Evolutionary conservation across 2,329 filamentous ascomycete species (phyloP).

Genomic region (Cytospora piceae): DNA sequence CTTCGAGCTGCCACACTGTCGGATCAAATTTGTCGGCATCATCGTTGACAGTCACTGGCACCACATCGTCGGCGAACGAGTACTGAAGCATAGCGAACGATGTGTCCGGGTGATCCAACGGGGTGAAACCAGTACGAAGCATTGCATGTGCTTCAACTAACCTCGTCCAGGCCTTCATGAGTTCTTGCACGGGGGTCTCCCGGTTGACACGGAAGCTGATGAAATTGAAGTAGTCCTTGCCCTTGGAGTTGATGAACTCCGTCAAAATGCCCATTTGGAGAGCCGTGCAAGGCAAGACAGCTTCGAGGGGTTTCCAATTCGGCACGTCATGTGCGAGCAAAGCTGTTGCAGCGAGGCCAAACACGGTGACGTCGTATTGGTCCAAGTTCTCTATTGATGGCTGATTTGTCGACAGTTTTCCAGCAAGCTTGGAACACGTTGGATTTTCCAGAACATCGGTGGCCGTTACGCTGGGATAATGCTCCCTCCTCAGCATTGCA

Average conservation of each 20-base stretch:
- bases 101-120: conserved; percentile 60
- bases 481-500: conserved; percentile 62
- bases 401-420: not conserved
- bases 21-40: conserved; percentile 37
- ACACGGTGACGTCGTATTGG: conserved; percentile 47
- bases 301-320: conserved; percentile 49
- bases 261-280: conserved; percentile 80
- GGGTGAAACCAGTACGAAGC: conserved; percentile 73
- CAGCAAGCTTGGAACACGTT: conserved; percentile 47
- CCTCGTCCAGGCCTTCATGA: conserved; percentile 63
- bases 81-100: conserved; percentile 79
- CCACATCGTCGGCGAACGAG: conserved; percentile 23
- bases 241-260: conserved; percentile 70
- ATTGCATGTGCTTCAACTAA: conserved; percentile 66
- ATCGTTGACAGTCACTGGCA: conserved; percentile 33
- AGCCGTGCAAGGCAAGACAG: conserved; percentile 75
- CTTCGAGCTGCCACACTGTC: conserved; percentile 44
- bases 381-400: not conserved
- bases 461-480: conserved; percentile 59
- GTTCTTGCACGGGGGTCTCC: conserved; percentile 40
- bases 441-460: conserved; percentile 74
- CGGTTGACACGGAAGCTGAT: conserved; percentile 56
- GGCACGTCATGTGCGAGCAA: conserved; percentile 37
- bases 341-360: conserved; percentile 40
- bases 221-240: conserved; percentile 76